Conservation (phyloP, 108 stramenopile species). For the Cyclotella sp. region DNA sequence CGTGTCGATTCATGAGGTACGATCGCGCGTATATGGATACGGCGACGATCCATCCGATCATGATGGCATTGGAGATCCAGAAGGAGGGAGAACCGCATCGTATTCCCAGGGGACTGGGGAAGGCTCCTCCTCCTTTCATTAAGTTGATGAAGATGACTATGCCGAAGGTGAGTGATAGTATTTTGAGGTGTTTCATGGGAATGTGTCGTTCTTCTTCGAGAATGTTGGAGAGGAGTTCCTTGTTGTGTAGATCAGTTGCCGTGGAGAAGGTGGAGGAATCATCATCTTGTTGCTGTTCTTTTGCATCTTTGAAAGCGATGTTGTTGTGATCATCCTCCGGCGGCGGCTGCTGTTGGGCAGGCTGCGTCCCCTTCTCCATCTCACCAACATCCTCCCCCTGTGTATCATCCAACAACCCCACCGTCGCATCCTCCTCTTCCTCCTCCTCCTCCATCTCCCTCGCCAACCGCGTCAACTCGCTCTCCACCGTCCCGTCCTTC, state of each 20-base stretch:
- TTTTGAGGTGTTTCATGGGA: constrained; percentile 73
- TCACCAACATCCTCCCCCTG: constrained; percentile 15
- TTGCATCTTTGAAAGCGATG: not conserved
- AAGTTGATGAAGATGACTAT: constrained; percentile 92
- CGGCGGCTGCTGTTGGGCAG: not conserved
- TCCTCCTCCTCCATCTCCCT: constrained; percentile 53
- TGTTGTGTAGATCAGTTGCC: constrained; percentile 40
- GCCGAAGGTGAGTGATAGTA: constrained; percentile 71
- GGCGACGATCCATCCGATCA: constrained; percentile 84
- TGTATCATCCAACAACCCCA: constrained; percentile 19
- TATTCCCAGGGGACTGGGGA: constrained; percentile 90
- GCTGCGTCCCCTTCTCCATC: constrained; percentile 22
- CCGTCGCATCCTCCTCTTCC: constrained; percentile 26
- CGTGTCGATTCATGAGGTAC: constrained; percentile 83
- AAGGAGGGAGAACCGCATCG: constrained; percentile 88
- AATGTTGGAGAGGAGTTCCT: constrained; percentile 56
- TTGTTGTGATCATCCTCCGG: not conserved
- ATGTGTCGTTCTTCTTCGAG: constrained; percentile 79
- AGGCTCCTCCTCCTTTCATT: constrained; percentile 92
- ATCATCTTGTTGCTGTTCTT: constrained; percentile 30
- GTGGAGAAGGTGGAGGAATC: constrained; percentile 36
- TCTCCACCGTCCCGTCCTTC: constrained; percentile 41
- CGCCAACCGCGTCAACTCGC: constrained; percentile 49
- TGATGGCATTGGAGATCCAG: constrained; percentile 90
- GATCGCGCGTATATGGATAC: constrained; percentile 82